Base-by-base conservation (phyloP, 139 green algal species). In the Coccomyxa sp. region DNA sequence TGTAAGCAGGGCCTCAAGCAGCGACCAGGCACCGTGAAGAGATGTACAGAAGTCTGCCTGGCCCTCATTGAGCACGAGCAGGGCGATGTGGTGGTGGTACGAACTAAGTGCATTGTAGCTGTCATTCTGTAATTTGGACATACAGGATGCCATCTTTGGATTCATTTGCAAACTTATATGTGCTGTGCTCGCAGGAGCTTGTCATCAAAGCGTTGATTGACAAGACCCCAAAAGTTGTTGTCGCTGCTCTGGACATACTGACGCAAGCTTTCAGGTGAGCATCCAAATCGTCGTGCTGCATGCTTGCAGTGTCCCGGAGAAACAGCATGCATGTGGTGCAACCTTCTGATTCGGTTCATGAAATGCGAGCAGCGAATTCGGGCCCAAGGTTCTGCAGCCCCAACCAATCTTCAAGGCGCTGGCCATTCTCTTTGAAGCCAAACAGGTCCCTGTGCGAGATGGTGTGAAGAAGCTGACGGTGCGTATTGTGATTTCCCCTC, bases 201-300 rank as follows among this genome's bases (percentile, higher is more conserved):
- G 79, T 95, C 59, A 68, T 95, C 0, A 93, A 91, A 60, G 93
- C 90, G 0, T 93, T 95, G 27, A 79, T 28, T 12, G 87, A 98
- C 89, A 98, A 98, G 88, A 91, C 98, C 60, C 94, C 95, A 13
- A 98, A 98, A 85, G 93, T 94, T 32, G 93, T 96, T 27, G 83
- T 95, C 17, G 93, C 93, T 25, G 89, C 92, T 0, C 74, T 98
- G 67, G 93, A 98, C 58, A 86, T 94, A 16, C 10, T 93, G 0
- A 77, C 88, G 7, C 81, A 89, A 23, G 86, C 88, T 0, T 78
- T 95, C 79, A 88, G 88, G 91, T 94, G n/a, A 38, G 85, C 63
- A 60, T 13, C 27, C 67, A 18, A 18, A 66, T 51, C 38, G 38
- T 51, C 7, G 38, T 51, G 38, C 38, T 51, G 38, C 38, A 51